Base-by-base conservation (phyloP, 495 filamentous ascomycete genomes). In the Hypoxylon subgilvum region DNA sequence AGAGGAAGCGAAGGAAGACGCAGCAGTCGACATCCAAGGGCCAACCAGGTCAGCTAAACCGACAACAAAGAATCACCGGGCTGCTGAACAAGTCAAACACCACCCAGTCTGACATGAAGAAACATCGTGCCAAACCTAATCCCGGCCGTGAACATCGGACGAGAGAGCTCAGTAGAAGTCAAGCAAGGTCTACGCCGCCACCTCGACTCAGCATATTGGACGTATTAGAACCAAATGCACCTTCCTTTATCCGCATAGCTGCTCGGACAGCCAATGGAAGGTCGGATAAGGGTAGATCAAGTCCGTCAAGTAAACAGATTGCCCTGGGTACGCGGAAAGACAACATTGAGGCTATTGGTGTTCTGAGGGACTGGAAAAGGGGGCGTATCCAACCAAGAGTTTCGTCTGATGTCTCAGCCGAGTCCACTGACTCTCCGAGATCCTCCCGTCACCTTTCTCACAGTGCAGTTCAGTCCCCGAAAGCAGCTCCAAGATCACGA, bases 201-300 rank as follows among this genome's bases (percentile, higher is more conserved):
- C 63, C 66, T 1, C 68, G 13, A 12, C 70, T 93, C 25, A 82
- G 88, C 45, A 85, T 93, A 43, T 55, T 96, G 17, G 92, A 96
- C 79, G 84, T 86, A 23, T 76, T 83, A 27, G 81, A 78, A 54
- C 69, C 73, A n/a, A 45, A 69, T 30, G 78, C 78, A 5, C 92
- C 94, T 4, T 73, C 75, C 22, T 97, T 97, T 65, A 74, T 97
- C 16, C 85, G 84, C 43, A 70, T 98, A 58, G 94, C 94, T 31
- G 82, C 83, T 14, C 85, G 95, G 41, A 76, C 80, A 53, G 90
- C 84, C 36, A 86, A 80, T 12, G 79, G 73, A 50, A 81, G 82
- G 58, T 63, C 61, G 31, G 86, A 89, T 57, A 66, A 78, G 52
- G 92, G 90, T 5, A 85, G 88, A 63, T 82, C 86, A 49, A 90